Base-by-base conservation (phyloP, 2,329 filamentous ascomycete species). In the Pyrenophora seminiperda region DNA sequence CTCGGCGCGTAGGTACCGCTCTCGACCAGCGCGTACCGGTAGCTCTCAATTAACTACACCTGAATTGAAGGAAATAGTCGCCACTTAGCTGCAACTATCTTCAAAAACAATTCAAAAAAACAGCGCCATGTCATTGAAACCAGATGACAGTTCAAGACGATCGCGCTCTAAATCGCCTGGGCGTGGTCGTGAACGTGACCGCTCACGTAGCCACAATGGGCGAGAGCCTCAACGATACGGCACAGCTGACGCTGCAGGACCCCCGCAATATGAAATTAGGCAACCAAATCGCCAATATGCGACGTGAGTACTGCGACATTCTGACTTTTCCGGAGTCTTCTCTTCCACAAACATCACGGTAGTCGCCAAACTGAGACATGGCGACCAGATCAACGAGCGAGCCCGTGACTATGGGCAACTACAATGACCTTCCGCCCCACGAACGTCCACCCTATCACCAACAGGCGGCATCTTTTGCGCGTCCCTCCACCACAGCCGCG, bases 371-470 rank as follows among this genome's bases (percentile, higher is more conserved):
- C 68, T 70, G 62, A 71, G 56, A 63, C 41, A 71, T 70, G 67
- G 65, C 64, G 37, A 40, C 61, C 56, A 72, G 68, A 60, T 60
- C 61, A 19, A 49, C 51, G 27, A 58, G 50, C 50, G 62, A 70
- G 37, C 67, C 67, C 54, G 71, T 75, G 27, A 76, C 74, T 40
- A 77, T 77, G 74, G 75, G 75, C 41, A 73, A 70, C 45, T 78
- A 75, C 52, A 62, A 66, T 18, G 76, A 78, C 53, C 67, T 76
- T 7, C 76, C 76, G 20, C 76, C 75, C 10, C 62, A 76, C 42
- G 71, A 79, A 53, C 66, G 76, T 4, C 74, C 76, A 2, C 73
- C 69, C 29, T 77, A 73, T 51, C 49, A 66, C 15, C 29, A 47
- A 11, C 47, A 37, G 11, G 11, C 51, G 22, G 33, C 48, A n/a